A percentile compares a stretch with the other conserved stretches of the same genome.
These are phyloP conservation scores for Exobasidium rhododendri DNA, from an alignment of 1,284 basidiomycete species.

Conservation along the genomic window DNA sequence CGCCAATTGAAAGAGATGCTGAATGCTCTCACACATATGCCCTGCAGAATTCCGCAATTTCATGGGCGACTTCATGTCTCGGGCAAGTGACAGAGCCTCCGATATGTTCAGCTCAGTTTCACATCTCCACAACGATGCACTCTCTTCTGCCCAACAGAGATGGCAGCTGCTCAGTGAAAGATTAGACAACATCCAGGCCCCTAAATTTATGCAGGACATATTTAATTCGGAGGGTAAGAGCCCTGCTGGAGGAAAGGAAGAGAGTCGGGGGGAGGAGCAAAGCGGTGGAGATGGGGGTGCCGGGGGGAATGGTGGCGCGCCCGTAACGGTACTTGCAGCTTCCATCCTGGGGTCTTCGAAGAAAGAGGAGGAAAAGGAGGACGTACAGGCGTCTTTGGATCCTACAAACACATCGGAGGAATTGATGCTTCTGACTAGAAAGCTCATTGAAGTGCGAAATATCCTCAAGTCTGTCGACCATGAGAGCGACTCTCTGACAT, in stretches of 20 bases:
- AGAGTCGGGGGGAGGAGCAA: slow-evolving; percentile 15
- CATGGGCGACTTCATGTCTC: slow-evolving; percentile 25
- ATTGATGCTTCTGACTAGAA: slow-evolving; percentile 87
- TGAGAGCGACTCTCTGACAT: slow-evolving; percentile 71
- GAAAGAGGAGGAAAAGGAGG: slow-evolving; percentile 11
- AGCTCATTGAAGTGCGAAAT: slow-evolving; percentile 91
- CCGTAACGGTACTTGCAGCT: slow-evolving; percentile 18
- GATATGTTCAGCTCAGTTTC: slow-evolving; percentile 10
- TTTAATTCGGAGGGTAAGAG: slow-evolving; percentile 3
- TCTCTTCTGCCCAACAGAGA: slow-evolving; percentile 20
- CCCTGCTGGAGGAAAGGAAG: slow-evolving; percentile 7
- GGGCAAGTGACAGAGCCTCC: slow-evolving; percentile 23
- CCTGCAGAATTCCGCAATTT: slow-evolving; percentile 26
- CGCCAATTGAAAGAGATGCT: slow-evolving; percentile 21
- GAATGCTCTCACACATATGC: background rate
- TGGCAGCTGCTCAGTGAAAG: slow-evolving; percentile 14
- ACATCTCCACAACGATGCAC: slow-evolving; percentile 2
- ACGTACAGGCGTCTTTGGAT: background rate
- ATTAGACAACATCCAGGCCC: slow-evolving; percentile 2
- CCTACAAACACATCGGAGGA: slow-evolving; percentile 34
- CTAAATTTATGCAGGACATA: slow-evolving; percentile 8
- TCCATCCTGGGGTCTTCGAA: slow-evolving; percentile 3
- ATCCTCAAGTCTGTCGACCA: slow-evolving; percentile 94
- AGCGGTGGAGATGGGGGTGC: background rate
- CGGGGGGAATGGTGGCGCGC: background rate